These are phyloP conservation scores for Platanthera zijinensis DNA, from an alignment of 106 monocot genomes.

Conservation along the genomic window DNA sequence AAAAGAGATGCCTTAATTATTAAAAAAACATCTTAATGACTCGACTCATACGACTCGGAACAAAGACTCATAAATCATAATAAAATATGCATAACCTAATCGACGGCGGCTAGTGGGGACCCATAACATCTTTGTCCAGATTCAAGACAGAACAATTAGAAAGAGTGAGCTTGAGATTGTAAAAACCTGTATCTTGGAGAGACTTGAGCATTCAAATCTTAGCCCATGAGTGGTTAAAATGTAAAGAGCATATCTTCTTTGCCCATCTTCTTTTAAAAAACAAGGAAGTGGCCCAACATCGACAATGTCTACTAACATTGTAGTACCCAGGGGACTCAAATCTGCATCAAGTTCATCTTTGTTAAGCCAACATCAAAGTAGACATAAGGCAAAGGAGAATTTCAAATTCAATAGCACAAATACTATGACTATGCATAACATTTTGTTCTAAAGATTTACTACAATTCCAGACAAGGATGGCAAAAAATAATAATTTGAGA, in stretches of 20 bases:
- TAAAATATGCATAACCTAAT: too few species aligned
- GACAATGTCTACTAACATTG: conserved; percentile 71
- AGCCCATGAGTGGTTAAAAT: conserved; percentile 61
- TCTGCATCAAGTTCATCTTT: conserved; percentile 27
- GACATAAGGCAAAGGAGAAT: neutral
- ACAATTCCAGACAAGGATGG: neutral
- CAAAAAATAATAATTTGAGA: too few species aligned
- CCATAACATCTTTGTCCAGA: neutral
- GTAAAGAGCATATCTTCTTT: conserved; percentile 55
- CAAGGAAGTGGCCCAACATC: conserved; percentile 57
- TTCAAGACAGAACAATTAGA: neutral
- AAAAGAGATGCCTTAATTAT: too few species aligned
- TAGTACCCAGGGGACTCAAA: conserved; percentile 86
- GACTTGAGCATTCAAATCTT: conserved; percentile 72
- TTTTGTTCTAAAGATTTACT: neutral
- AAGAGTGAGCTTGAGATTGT: neutral
- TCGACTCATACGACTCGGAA: too few species aligned
- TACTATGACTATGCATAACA: neutral
- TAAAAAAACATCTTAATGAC: too few species aligned
- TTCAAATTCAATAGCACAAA: neutral
- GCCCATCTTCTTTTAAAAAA: conserved; percentile 33
- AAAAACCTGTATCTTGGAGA: conserved; percentile 62
- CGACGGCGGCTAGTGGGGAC: too few species aligned
- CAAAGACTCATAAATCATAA: too few species aligned
- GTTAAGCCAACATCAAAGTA: neutral